These are phyloP conservation scores for Hemisphaericaspora subhashii DNA, from an alignment of 1,139 yeast genomes.

Conservation along the genomic window DNA sequence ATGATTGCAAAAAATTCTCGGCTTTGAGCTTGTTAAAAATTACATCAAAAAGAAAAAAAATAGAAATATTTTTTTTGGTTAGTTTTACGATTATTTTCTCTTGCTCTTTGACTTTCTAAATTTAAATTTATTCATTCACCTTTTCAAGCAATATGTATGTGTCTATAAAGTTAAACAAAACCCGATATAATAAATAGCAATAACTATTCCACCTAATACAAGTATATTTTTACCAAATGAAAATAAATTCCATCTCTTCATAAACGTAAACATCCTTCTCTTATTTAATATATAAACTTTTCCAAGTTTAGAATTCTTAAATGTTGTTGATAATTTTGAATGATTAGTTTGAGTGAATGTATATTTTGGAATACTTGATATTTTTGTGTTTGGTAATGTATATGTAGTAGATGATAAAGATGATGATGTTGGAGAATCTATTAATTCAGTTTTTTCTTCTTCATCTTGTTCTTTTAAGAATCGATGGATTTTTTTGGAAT, in stretches of 20 bases:
- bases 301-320: conserved; percentile 11
- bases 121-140: too few species aligned
- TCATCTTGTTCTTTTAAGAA: conserved; percentile 26
- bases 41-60: conserved; percentile 1
- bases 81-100: background rate
- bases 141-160: too few species aligned
- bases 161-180: conserved; percentile 16
- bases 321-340: conserved; percentile 3
- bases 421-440: conserved; percentile 9
- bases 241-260: conserved; percentile 19
- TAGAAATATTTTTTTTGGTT: background rate
- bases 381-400: conserved; percentile 1
- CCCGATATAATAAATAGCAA: conserved; percentile 21
- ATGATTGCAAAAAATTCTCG: background rate
- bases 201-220: conserved; percentile 18
- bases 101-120: background rate
- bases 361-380: conserved; percentile 16
- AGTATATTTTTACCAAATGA: conserved; percentile 22
- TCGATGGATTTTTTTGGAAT: conserved; percentile 22
- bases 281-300: conserved; percentile 7
- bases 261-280: conserved; percentile 11
- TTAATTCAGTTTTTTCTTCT: conserved; percentile 2
- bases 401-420: conserved; percentile 7
- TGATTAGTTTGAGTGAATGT: conserved; percentile 11
- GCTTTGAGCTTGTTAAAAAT: conserved; percentile 4